Percentiles rank a stretch among this genome's conserved stretches.
phyloP scores from a whole-genome alignment of 441 rosid species.

The Breynia disticha region DNA sequence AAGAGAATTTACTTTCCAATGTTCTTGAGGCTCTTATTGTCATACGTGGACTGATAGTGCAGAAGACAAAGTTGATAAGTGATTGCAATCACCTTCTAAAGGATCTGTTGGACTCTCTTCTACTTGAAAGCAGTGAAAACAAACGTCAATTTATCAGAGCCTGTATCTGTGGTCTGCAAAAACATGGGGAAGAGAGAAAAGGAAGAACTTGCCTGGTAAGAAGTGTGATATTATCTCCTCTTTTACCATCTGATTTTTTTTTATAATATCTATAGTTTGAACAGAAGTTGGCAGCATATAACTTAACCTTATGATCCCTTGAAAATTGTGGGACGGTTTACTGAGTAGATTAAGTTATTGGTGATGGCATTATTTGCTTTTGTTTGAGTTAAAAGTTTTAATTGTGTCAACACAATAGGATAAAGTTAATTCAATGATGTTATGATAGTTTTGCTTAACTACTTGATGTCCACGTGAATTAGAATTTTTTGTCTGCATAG shows the following conservation, averaged over 20 bases:
- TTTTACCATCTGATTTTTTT: not conserved
- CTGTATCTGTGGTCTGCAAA: conserved; percentile 90
- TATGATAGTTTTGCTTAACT: not conserved
- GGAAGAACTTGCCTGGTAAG: conserved; percentile 92
- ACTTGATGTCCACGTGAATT: not conserved
- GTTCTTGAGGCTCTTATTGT: conserved; percentile 98
- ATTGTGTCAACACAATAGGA: not conserved
- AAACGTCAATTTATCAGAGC: conserved; percentile 94
- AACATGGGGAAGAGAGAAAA: conserved; percentile 85
- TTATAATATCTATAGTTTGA: too few species aligned
- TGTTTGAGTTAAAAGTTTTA: not conserved
- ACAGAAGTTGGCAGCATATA: too few species aligned
- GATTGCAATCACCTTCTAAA: conserved; percentile 93
- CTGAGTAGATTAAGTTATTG: not conserved
- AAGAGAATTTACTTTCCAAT: conserved; percentile 80
- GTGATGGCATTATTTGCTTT: not conserved
- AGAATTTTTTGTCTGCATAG: too few species aligned
- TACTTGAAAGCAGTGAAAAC: conserved; percentile 98
- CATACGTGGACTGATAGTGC: conserved; percentile 94
- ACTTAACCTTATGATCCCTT: too few species aligned
- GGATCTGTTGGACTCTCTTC: conserved; percentile 95
- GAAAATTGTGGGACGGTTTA: not conserved
- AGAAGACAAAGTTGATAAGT: conserved; percentile 97
- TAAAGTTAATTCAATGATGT: not conserved
- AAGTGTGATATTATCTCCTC: conserved; percentile 2